Evolutionary conservation across 140 eudicot species (phyloP).

Genomic region (Senecio squalidus): DNA sequence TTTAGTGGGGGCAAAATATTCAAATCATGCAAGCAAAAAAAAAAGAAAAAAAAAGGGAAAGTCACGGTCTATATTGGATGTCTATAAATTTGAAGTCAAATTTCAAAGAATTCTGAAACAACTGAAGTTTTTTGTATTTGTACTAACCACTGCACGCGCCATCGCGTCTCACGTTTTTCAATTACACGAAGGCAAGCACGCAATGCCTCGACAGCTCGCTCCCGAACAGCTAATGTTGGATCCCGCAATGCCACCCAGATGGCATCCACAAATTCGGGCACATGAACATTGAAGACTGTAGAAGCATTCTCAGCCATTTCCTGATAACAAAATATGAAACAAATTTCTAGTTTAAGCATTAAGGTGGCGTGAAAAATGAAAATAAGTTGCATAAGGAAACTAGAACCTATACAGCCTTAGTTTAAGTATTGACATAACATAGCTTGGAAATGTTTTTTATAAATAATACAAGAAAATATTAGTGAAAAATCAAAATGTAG

Average conservation of each 20-base stretch:
- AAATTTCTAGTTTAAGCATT: constrained; percentile 2
- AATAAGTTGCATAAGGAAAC: constrained; percentile 13
- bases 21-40: background rate
- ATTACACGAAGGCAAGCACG: constrained; percentile 99
- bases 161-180: constrained; percentile 97
- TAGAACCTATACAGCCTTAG: constrained; percentile 2
- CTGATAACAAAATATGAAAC: constrained; percentile 32
- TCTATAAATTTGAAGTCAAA: background rate
- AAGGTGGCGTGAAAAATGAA: background rate
- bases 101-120: background rate
- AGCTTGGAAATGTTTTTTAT: background rate
- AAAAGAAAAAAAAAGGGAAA: background rate
- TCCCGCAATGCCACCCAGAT: constrained; percentile 97
- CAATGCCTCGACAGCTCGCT: constrained; percentile 94
- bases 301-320: constrained; percentile 99
- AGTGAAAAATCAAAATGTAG: constrained; percentile 1
- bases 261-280: constrained; percentile 89
- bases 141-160: constrained; percentile 98
- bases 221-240: constrained; percentile 82
- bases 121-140: background rate
- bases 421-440: background rate
- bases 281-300: constrained; percentile 89
- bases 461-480: no score
- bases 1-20: background rate
- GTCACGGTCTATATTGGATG: constrained; percentile 4